Evolutionary conservation across 2,329 filamentous ascomycete genomes (phyloP), one percentile per base, ranked within the genome.

Genomic region (Hymenotorrendiella dingleyae): DNA sequence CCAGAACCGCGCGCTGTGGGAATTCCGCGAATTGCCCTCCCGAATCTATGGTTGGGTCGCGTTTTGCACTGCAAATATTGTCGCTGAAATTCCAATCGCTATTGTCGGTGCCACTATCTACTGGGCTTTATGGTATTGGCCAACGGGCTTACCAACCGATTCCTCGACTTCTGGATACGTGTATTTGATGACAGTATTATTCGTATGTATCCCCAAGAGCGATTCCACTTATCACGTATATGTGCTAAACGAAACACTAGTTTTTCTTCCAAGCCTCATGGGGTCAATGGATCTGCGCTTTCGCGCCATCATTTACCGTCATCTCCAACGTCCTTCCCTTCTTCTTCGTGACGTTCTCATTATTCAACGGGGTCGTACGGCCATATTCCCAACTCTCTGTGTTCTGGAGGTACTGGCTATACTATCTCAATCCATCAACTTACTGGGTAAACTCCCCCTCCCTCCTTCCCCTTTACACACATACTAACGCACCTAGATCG

Each of bases 281-380:
- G 85, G 87, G 84, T 16, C 86, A 89, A 60, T 91, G 84, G 84
- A 87, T 93, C 53, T 85, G 81, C 49, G 86, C 87, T 1, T 89
- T 89, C 62, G 84, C 86, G 0, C 85, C 86, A 0, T 81, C 72
- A 29, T 88, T 88, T 65, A 86, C 84, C 1, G 83, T 88, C 49
- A 87, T 90, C 51, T 79, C 78, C 32, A 88, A 90, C 57, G 66
- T 58, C 19, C 48, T 59, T 1, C 58, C 58, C 5, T 57, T 58
- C 46, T 59, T 61, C 45, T 58, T 59, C 39, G 55, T 59, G 16
- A 67, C 91, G 82, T 55, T 86, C 84, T 3, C 88, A 84, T 63
- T 84, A 82, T 11, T 85, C 84, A 1, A 82, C 71, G 47, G 88
- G 84, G 67, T 86, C 81, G 4, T 84, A 82, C 54, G 86, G 86